phyloP scores from a whole-genome alignment of 495 filamentous ascomycete genomes.

The Extremus antarcticus region DNA sequence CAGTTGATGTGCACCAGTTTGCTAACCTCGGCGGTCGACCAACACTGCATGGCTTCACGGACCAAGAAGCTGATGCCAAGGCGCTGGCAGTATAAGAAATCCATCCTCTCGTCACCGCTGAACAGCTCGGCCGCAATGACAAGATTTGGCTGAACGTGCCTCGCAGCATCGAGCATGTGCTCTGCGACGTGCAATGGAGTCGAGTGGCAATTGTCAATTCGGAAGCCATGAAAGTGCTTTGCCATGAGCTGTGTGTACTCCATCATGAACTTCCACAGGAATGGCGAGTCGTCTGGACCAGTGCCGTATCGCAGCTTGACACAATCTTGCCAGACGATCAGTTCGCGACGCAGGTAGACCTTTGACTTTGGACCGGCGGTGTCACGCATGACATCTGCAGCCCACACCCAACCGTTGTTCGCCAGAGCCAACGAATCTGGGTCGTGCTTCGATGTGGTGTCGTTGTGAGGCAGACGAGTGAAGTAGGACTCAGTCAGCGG shows the following conservation, averaged over 20 bases:
- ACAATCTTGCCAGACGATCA: slow-evolving; percentile 98
- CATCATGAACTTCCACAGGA: slow-evolving; percentile 90
- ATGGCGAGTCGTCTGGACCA: slow-evolving; percentile 75
- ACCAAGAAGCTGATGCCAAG: slow-evolving; percentile 84
- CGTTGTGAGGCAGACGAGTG: slow-evolving; percentile 75
- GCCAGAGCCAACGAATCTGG: slow-evolving; percentile 69
- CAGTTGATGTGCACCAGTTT: slow-evolving; percentile 89
- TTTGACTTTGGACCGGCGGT: slow-evolving; percentile 82
- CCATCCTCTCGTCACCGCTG: slow-evolving; percentile 88
- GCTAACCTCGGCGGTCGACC: slow-evolving; percentile 86
- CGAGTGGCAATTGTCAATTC: slow-evolving; percentile 97
- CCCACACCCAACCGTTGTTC: slow-evolving; percentile 99
- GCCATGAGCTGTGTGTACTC: slow-evolving; percentile 87
- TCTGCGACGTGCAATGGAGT: slow-evolving; percentile 89
- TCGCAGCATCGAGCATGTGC: slow-evolving; percentile 84
- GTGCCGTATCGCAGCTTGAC: slow-evolving; percentile 90
- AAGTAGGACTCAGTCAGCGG: slow-evolving; percentile 96
- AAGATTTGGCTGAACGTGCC: slow-evolving; percentile 75
- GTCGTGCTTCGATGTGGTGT: slow-evolving; percentile 64
- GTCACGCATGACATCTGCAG: slow-evolving; percentile 83
- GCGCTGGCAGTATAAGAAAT: slow-evolving; percentile 88
- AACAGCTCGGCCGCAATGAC: slow-evolving; percentile 95
- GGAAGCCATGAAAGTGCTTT: slow-evolving; percentile 89
- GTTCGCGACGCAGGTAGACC: slow-evolving; percentile 83
- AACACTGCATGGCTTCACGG: slow-evolving; percentile 95